These are phyloP conservation scores for Polyporus tsugae DNA, from an alignment of 1,284 basidiomycete genomes.

Conservation along the genomic window DNA sequence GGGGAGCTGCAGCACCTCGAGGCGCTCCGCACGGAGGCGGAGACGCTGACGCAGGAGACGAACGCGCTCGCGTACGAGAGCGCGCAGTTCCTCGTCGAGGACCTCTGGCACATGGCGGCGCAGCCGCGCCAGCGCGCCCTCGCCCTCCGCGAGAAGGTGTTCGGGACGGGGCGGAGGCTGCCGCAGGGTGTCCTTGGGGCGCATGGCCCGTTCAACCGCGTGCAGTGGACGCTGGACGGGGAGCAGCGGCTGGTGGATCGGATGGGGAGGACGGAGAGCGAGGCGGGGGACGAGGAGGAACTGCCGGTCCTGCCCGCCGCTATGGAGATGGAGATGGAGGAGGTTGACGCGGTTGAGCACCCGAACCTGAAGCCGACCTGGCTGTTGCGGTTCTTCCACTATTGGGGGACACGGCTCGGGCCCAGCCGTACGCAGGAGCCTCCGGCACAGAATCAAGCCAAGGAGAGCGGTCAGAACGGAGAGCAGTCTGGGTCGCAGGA, in stretches of 20 bases:
- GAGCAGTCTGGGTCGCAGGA: not conserved
- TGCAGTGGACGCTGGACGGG: conserved; percentile 77
- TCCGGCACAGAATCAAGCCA: conserved; percentile 15
- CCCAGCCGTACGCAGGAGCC: conserved; percentile 32
- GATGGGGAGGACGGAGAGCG: conserved; percentile 74
- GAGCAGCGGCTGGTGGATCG: conserved; percentile 66
- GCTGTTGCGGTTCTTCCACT: conserved; percentile 76
- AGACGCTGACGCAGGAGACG: conserved; percentile 66
- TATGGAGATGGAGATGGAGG: conserved; percentile 48
- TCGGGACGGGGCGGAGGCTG: conserved; percentile 53
- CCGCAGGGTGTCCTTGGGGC: conserved; percentile 57
- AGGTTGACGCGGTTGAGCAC: conserved; percentile 62
- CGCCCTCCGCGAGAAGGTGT: conserved; percentile 63
- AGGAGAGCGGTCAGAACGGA: conserved; percentile 8
- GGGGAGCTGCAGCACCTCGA: conserved; percentile 60
- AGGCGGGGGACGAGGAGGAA: conserved; percentile 72
- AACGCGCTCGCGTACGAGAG: conserved; percentile 76
- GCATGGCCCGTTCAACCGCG: conserved; percentile 64
- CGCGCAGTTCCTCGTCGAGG: conserved; percentile 68
- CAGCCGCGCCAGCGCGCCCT: conserved; percentile 70
- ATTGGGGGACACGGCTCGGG: conserved; percentile 64
- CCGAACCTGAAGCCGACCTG: conserved; percentile 74
- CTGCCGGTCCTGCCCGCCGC: conserved; percentile 46
- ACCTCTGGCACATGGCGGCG: conserved; percentile 71
- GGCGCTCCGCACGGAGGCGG: conserved; percentile 53